Percentiles rank a stretch among this genome's conserved stretches.
These are phyloP conservation scores for Jaltomata sinuosa DNA, from an alignment of 257 asterid species.

Conservation along the genomic window DNA sequence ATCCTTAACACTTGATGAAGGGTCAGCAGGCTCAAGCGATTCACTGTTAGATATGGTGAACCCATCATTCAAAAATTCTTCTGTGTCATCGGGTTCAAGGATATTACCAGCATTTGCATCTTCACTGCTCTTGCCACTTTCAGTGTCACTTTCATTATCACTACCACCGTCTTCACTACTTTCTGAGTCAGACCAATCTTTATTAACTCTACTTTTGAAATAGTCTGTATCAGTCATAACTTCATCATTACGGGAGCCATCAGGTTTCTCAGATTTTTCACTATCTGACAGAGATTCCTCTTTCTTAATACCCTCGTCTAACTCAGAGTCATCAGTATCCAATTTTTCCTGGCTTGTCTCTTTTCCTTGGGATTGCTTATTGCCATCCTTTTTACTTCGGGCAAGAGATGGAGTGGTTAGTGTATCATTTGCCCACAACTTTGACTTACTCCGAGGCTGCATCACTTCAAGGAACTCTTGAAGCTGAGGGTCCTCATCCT, in stretches of 20 bases:
- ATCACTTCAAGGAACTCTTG: constrained; percentile 82
- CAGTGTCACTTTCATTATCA: constrained; percentile 25
- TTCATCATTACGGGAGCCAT: constrained; percentile 29
- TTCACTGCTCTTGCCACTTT: constrained; percentile 24
- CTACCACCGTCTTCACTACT: constrained; percentile 36
- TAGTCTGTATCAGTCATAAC: constrained; percentile 67
- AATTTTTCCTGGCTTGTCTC: constrained; percentile 14
- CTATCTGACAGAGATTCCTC: constrained; percentile 17
- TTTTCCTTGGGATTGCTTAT: constrained; percentile 15
- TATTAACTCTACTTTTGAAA: constrained; percentile 58
- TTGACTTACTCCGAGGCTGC: constrained; percentile 76
- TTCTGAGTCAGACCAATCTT: constrained; percentile 70
- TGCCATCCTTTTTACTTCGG: constrained; percentile 16
- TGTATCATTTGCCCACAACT: constrained; percentile 92
- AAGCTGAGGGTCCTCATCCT: constrained; percentile 56
- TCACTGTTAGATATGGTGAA: constrained; percentile 19
- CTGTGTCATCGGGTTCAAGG: constrained; percentile 24
- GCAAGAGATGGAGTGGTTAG: constrained; percentile 36
- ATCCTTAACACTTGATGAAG: constrained; percentile 26
- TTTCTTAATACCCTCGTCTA: constrained; percentile 24
- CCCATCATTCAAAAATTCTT: constrained; percentile 26
- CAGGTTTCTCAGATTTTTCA: constrained; percentile 22
- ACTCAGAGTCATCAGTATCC: constrained; percentile 14
- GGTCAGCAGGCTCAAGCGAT: constrained; percentile 21
- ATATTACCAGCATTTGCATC: constrained; percentile 14